Conservation (phyloP, 2,329 filamentous ascomycete genomes). For the Fusarium acutatum region DNA sequence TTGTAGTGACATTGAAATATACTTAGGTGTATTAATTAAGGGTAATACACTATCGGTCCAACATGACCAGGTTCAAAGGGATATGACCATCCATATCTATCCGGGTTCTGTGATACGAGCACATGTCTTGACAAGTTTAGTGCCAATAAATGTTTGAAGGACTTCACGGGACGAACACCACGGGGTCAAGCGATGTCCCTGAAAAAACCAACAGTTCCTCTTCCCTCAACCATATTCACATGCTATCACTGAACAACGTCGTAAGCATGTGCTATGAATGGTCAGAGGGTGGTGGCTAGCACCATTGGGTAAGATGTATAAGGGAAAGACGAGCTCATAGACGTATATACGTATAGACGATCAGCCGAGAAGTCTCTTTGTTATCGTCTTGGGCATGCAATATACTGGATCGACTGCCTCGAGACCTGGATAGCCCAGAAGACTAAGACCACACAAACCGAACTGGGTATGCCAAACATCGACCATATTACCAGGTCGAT, state of each 20-base stretch:
- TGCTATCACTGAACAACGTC: constrained; percentile 57
- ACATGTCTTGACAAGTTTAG: not conserved
- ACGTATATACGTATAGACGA: not conserved
- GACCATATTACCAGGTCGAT: constrained; percentile 92
- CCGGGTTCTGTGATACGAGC: not conserved
- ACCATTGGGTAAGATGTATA: not conserved
- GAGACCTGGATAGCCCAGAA: constrained; percentile 80
- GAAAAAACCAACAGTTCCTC: constrained; percentile 48
- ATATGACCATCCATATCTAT: not conserved
- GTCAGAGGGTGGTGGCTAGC: constrained; percentile 60
- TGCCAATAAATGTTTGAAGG: constrained; percentile 37
- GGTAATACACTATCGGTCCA: not conserved
- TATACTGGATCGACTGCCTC: constrained; percentile 88
- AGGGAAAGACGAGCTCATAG: not conserved
- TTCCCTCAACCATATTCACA: constrained; percentile 79
- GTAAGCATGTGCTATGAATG: constrained; percentile 74
- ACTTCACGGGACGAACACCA: constrained; percentile 42
- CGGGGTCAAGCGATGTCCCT: constrained; percentile 36
- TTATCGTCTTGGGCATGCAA: constrained; percentile 77
- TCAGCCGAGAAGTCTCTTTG: constrained; percentile 64
- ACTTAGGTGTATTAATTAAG: not conserved
- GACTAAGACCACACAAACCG: constrained; percentile 85
- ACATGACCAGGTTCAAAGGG: not conserved
- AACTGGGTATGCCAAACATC: constrained; percentile 98
- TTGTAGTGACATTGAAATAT: not conserved